Evolutionary conservation across 2,329 filamentous ascomycete species (phyloP).

Genomic region (Sclerotiophoma versabilis): DNA sequence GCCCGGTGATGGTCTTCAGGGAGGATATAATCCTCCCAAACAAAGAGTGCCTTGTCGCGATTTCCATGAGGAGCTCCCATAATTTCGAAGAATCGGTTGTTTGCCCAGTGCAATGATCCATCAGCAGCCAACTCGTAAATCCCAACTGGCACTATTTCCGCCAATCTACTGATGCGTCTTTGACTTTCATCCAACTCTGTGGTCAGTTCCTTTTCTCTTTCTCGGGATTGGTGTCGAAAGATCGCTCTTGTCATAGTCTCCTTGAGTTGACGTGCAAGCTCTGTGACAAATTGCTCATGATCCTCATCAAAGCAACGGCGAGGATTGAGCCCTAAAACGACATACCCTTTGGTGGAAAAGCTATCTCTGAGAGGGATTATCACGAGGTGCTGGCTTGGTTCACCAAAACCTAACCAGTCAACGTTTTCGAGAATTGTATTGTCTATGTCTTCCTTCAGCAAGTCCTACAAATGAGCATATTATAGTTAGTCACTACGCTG

Average conservation of each 20-base stretch:
- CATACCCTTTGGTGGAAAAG: neutral
- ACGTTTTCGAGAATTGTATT: neutral
- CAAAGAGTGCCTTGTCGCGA: neutral
- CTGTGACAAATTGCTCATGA: constrained; percentile 10
- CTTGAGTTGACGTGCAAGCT: constrained; percentile 5
- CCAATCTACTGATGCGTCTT: constrained; percentile 8
- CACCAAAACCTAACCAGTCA: constrained; percentile 12
- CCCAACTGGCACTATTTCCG: constrained; percentile 9
- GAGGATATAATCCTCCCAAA: constrained; percentile 13
- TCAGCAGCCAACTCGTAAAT: constrained; percentile 13
- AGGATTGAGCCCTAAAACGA: constrained; percentile 8
- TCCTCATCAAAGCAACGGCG: constrained; percentile 8
- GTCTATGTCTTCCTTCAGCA: neutral
- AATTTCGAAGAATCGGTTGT: constrained; percentile 15
- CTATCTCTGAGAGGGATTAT: constrained; percentile 1
- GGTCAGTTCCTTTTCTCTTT: neutral
- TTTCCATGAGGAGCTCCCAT: constrained; percentile 7
- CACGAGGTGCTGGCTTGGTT: constrained; percentile 8
- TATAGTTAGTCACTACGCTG: neutral
- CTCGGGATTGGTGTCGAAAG: neutral
- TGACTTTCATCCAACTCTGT: constrained; percentile 10
- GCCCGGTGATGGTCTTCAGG: constrained; percentile 10
- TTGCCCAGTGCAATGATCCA: constrained; percentile 14
- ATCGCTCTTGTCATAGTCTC: neutral
- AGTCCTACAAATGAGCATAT: neutral